Evolutionary conservation across 345 rosid genomes (phyloP), one percentile per base, ranked within the genome.

Genomic region (Firmiana major): DNA sequence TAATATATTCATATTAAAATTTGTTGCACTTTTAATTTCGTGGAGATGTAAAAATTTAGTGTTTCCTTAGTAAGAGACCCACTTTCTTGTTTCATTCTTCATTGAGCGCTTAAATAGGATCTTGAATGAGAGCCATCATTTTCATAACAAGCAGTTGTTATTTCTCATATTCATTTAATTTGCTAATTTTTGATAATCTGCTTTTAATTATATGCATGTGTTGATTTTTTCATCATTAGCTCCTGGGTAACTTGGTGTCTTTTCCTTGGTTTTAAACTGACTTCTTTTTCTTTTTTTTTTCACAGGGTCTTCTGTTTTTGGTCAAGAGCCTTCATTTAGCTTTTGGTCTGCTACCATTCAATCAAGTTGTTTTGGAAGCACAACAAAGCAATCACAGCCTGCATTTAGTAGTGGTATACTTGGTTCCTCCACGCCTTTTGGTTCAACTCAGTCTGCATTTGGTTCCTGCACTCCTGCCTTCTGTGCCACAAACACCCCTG

Each of bases 291-390:
- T 9, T 75, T 57, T 67, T 60, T 48, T 57, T 9, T 38, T 7
- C 66, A 46, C 73, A 93, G 98, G 91, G 16, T 78, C 90, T 75
- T 87, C 95, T 80, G 76, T 77, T 34, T 92, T 90, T 72, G 97
- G 98, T 65, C 97, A 93, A 80, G 91, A 91, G 81, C 80, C 93
- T 81, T 83, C 86, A 54, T 93, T 93, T 83, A 94, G 97, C 79
- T 89, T 92, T 83, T 91, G 93, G 43, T 87, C 99, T 57, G 77
- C 87, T 48, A 74, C 85, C 22, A 85, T 89, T 78, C 95, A 84
- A 66, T 26, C 93, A 49, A 88, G 80, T 71, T 90, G 90, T 42
- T 93, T 93, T 49, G 96, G 94, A 80, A 82, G 81, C 83, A 76
- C 91, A 68, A 79, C 81, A 73, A 96, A 82, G 77, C 97, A 84